A percentile compares a stretch with the other conserved stretches of the same genome.
phyloP scores from a whole-genome alignment of 768 basidiomycete species.

The Hydnomerulius pinastri region DNA sequence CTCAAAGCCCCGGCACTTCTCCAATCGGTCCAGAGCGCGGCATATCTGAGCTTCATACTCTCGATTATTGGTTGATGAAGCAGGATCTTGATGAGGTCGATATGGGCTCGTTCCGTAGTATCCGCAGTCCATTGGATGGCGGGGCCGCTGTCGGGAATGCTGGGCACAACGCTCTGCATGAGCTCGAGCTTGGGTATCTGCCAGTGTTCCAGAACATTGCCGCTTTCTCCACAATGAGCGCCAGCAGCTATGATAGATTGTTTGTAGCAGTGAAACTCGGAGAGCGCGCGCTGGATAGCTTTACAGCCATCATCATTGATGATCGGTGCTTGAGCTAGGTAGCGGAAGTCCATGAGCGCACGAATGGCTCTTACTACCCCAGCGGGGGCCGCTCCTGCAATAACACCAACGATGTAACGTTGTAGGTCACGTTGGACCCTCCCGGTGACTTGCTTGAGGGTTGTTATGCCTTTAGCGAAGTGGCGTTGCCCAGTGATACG shows the following conservation, averaged over 20 bases:
- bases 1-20: too few relatives aligned
- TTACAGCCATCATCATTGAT: constrained; percentile 23
- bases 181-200: constrained; percentile 45
- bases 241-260: constrained; percentile 31
- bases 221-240: constrained; percentile 19
- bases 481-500: constrained; percentile 37
- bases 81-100: constrained; percentile 35
- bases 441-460: constrained; percentile 43
- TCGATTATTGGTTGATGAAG: constrained; percentile 31
- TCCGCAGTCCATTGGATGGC: constrained; percentile 39
- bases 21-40: constrained; percentile 29
- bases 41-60: constrained; percentile 38
- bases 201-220: constrained; percentile 34
- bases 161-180: constrained; percentile 35
- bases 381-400: constrained; percentile 33
- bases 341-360: constrained; percentile 39
- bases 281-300: constrained; percentile 20
- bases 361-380: constrained; percentile 35
- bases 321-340: constrained; percentile 32
- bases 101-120: constrained; percentile 33
- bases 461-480: constrained; percentile 40
- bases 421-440: constrained; percentile 38
- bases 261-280: constrained; percentile 37
- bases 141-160: constrained; percentile 27
- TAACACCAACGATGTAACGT: constrained; percentile 33